Base-by-base conservation (phyloP, 2,329 filamentous ascomycete genomes). In the Myotisia sp. region DNA sequence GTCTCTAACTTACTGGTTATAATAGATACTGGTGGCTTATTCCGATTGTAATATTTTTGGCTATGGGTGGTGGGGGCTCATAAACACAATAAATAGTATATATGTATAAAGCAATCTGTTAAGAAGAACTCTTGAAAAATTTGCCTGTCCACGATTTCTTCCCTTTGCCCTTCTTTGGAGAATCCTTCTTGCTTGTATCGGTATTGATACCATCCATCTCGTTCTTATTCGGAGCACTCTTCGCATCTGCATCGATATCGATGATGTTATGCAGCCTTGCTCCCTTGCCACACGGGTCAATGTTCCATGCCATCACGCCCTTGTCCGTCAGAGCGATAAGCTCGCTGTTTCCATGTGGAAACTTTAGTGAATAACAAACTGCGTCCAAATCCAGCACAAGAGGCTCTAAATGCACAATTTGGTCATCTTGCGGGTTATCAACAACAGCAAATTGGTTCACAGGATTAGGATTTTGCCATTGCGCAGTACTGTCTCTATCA, bases 1-100 rank as follows among this genome's bases (percentile, higher is more conserved):
- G n/a, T 27, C 10, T 14, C 10, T 33, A 37, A 36, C 34, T 33
- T 9, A 23, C 16, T 9, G n/a, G 7, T 27, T 23, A 13, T 8
- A 14, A 13, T 40, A 62, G 62, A 40, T 65, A 65, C 42, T 65
- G 62, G 62, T 65, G 61, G 60, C 53, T 62, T 26, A 50, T 63
- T 34, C 48, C 60, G 41, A 52, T 61, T 22, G 40, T 61, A 21
- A 48, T 52, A 8, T 52, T 65, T 37, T 37, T 65, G 36, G 51
- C 50, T 17, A 52, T 64, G 51, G 55, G 55, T 12, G 57, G 58
- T 23, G 54, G 58, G 23, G 59, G 55, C 17, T 32, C 29, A 6
- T 23, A 23, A n/a, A 6, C 22, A 7, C 6, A 6, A 23, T n/a
- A 23, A n/a, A n/a, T n/a, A n/a, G n/a, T n/a, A n/a, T n/a, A n/a